Conservation (phyloP, 23 red algal species). For the Gracilariopsis chorda region DNA sequence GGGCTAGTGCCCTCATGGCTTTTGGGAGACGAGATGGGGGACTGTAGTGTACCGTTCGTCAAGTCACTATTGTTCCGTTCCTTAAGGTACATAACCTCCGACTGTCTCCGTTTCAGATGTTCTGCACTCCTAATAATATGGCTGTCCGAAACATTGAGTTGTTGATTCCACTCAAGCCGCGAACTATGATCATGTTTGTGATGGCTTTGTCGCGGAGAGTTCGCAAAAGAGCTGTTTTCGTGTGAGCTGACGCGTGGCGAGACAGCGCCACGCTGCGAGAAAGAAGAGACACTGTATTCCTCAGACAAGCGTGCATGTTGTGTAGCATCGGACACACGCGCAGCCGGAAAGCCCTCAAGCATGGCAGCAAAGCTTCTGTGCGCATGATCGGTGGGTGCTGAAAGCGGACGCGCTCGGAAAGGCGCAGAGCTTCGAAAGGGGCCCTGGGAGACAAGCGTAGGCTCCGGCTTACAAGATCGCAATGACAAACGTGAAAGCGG, state of each 20-base stretch:
- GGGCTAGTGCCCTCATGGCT: slow-evolving; percentile 29
- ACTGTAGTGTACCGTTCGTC: neutral
- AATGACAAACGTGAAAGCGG: neutral
- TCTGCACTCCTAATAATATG: slow-evolving; percentile 30
- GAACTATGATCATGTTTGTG: neutral
- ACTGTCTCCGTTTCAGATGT: slow-evolving; percentile 11
- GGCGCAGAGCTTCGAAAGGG: slow-evolving; percentile 15
- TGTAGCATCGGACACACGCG: neutral
- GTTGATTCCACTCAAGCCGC: slow-evolving; percentile 40
- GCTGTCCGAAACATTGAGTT: slow-evolving; percentile 39
- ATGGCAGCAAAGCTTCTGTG: neutral
- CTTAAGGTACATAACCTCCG: slow-evolving; percentile 46
- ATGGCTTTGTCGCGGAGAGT: neutral
- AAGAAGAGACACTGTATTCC: neutral
- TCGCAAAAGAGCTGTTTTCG: neutral
- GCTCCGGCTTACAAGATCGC: neutral
- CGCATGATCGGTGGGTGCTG: neutral
- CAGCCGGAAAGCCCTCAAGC: neutral
- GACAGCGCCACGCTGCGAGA: neutral
- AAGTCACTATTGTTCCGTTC: slow-evolving; percentile 39
- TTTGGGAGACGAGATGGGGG: slow-evolving; percentile 11
- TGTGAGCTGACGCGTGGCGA: neutral
- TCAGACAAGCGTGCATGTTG: neutral
- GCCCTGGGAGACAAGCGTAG: neutral
- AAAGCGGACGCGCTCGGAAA: neutral